A percentile compares a stretch with the other conserved stretches of the same genome.
Evolutionary conservation across 495 filamentous ascomycete species (phyloP).

Genomic region (Zalerion maritima): DNA sequence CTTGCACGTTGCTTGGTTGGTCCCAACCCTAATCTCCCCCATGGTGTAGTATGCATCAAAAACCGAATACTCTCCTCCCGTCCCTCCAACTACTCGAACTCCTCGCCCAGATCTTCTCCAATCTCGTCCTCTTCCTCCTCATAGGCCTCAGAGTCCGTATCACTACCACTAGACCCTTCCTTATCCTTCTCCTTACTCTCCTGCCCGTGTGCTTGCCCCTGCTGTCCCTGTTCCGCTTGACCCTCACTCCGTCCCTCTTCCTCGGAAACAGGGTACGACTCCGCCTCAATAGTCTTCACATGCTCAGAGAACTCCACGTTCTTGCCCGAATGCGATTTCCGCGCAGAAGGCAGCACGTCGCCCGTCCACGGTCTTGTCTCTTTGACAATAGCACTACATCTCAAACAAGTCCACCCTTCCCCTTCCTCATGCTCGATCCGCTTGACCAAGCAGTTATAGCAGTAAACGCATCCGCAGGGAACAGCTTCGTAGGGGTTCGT

Average conservation of each 20-base stretch:
- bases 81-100: constrained; percentile 6
- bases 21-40: too few species aligned
- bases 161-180: constrained; percentile 13
- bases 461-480: constrained; percentile 87
- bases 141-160: constrained; percentile 26
- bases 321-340: constrained; percentile 39
- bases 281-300: constrained; percentile 11
- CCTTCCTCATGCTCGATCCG: constrained; percentile 85
- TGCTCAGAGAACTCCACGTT: constrained; percentile 58
- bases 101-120: constrained; percentile 20
- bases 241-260: constrained; percentile 6
- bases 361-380: constrained; percentile 89
- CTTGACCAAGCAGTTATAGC: constrained; percentile 90
- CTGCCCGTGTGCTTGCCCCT: constrained; percentile 5
- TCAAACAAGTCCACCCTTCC: constrained; percentile 88
- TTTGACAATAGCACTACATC: constrained; percentile 74
- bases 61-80: constrained; percentile 29
- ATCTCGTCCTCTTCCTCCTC: constrained; percentile 30
- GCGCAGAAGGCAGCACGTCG: constrained; percentile 53
- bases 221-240: constrained; percentile 3
- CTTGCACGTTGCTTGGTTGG: too few species aligned
- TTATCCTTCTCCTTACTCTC: constrained; percentile 7
- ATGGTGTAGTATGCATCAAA: too few species aligned
- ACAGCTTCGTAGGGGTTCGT: constrained; percentile 92
- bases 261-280: constrained; percentile 6